phyloP scores from a whole-genome alignment of 2,329 filamentous ascomycete genomes.

The Colletotrichum sp. region DNA sequence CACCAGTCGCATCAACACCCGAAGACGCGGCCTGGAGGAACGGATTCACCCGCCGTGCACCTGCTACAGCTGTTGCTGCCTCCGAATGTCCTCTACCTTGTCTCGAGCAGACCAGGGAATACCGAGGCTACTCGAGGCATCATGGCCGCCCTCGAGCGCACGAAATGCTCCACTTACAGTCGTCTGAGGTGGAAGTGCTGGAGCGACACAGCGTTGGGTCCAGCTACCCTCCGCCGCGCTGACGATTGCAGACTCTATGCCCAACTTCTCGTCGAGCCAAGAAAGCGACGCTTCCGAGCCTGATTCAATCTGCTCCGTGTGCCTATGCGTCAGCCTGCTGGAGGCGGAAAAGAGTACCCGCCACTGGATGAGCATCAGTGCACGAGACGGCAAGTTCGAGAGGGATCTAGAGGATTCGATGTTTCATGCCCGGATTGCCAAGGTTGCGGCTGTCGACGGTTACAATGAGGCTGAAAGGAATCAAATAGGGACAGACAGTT shows the following conservation, averaged over 20 bases:
- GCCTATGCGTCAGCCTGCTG: neutral
- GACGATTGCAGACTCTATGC: neutral
- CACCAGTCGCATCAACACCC: neutral
- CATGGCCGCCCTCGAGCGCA: neutral
- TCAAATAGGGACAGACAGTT: fast-evolving
- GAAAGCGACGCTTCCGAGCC: neutral
- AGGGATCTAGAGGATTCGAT: neutral
- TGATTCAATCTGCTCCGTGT: neutral
- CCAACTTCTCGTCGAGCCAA: neutral
- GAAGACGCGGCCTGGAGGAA: neutral
- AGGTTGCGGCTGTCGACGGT: neutral
- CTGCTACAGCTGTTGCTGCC: neutral
- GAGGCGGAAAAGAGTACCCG: neutral
- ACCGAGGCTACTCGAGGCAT: neutral
- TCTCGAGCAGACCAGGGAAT: neutral
- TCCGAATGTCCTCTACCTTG: neutral
- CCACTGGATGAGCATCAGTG: neutral
- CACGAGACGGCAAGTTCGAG: neutral
- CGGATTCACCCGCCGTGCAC: neutral
- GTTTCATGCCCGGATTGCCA: neutral
- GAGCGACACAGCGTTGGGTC: neutral
- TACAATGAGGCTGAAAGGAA: neutral
- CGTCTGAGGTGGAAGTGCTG: neutral
- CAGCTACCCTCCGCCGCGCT: neutral
- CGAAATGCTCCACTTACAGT: neutral